Evolutionary conservation across 2,329 filamentous ascomycete genomes (phyloP).

Genomic region (Hypoxylon sp.): DNA sequence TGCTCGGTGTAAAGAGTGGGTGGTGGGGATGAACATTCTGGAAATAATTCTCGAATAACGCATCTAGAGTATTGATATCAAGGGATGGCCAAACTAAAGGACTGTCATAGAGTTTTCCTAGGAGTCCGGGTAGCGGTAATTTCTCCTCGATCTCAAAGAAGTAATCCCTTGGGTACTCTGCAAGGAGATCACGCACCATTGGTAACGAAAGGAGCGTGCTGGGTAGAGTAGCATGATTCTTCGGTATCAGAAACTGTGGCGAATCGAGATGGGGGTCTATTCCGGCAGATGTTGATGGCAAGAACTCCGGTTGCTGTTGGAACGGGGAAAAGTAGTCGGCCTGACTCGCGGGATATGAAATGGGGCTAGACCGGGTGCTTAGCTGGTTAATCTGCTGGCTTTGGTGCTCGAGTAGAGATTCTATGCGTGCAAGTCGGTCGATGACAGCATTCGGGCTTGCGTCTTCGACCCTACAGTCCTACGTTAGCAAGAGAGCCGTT

Average conservation of each 20-base stretch:
- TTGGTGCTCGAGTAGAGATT: slow-evolving; percentile 55
- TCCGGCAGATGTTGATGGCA: slow-evolving; percentile 43
- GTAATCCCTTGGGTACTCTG: slow-evolving; percentile 54
- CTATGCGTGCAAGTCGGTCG: slow-evolving; percentile 58
- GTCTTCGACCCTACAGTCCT: slow-evolving; percentile 53
- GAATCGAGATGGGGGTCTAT: slow-evolving; percentile 50
- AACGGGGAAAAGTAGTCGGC: slow-evolving; percentile 46
- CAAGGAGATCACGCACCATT: slow-evolving; percentile 53
- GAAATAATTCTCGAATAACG: slow-evolving; percentile 55
- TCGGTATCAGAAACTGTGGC: slow-evolving; percentile 57
- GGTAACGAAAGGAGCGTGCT: slow-evolving; percentile 56
- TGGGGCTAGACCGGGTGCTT: slow-evolving; percentile 47
- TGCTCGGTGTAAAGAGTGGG: slow-evolving; percentile 54
- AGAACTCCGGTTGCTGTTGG: slow-evolving; percentile 46
- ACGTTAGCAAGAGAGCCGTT: slow-evolving; percentile 28
- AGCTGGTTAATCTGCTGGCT: slow-evolving; percentile 52
- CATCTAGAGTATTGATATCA: slow-evolving; percentile 48
- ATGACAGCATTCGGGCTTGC: slow-evolving; percentile 55
- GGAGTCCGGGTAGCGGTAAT: slow-evolving; percentile 51
- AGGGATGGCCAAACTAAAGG: slow-evolving; percentile 51
- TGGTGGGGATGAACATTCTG: slow-evolving; percentile 55
- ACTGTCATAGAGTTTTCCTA: slow-evolving; percentile 50
- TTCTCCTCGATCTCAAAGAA: slow-evolving; percentile 56
- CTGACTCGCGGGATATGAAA: slow-evolving; percentile 47
- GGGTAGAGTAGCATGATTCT: slow-evolving; percentile 54